Evolutionary conservation across 345 rosid genomes (phyloP).

Genomic region (Eucalyptus curtisii): DNA sequence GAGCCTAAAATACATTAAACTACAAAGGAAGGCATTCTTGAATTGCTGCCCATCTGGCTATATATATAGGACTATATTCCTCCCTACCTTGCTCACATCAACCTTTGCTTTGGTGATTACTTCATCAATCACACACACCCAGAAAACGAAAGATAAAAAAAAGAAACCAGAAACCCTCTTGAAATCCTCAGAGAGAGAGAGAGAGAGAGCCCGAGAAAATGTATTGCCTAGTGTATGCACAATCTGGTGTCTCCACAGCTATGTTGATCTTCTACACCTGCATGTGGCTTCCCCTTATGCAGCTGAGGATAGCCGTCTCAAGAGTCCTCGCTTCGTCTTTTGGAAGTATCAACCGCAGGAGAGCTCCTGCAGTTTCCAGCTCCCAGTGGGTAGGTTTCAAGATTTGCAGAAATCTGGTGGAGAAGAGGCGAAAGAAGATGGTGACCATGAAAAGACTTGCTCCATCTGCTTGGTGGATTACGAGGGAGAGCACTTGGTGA

Average conservation of each 20-base stretch:
- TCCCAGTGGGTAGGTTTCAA: slow-evolving; percentile 18
- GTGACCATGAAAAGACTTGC: slow-evolving; percentile 10
- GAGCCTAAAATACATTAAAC: not conserved
- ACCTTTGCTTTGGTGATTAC: not conserved
- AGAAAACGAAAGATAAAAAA: not conserved
- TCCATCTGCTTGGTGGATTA: slow-evolving; percentile 56
- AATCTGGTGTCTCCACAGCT: slow-evolving; percentile 29
- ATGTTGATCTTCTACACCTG: slow-evolving; percentile 43
- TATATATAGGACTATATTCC: not conserved
- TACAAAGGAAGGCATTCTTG: not conserved
- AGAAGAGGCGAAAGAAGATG: not conserved
- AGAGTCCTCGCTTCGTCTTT: not conserved
- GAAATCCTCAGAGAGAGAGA: not conserved
- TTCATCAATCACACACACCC: not conserved
- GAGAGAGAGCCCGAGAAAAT: not conserved
- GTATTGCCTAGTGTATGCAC: slow-evolving; percentile 29
- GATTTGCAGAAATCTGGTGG: slow-evolving; percentile 1
- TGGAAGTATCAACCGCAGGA: not conserved
- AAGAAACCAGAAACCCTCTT: not conserved
- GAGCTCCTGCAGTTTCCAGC: not conserved
- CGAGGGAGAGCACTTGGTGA: slow-evolving; percentile 33
- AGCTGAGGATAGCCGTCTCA: slow-evolving; percentile 7
- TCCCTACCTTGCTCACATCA: not conserved
- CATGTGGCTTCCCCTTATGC: slow-evolving; percentile 33
- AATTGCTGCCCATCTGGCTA: not conserved